Evolutionary conservation across 2,329 filamentous ascomycete species (phyloP).

Genomic region (Trichoderma sp.): DNA sequence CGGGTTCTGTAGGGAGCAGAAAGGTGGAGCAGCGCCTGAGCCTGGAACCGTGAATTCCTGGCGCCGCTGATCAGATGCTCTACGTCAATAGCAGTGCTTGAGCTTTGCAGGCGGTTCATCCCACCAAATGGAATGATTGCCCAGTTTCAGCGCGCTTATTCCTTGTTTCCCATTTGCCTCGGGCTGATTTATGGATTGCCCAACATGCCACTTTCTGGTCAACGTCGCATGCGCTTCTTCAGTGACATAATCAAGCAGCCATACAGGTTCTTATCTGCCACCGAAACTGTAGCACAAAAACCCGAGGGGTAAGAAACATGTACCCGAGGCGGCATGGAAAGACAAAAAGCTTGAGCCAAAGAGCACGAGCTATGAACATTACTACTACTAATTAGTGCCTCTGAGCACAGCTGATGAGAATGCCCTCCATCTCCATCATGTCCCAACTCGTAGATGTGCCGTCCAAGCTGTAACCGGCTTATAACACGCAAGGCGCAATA

Average conservation of each 20-base stretch:
- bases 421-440: neutral
- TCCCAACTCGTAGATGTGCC: neutral
- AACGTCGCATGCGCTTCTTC: neutral
- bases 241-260: neutral
- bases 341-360: neutral
- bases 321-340: neutral
- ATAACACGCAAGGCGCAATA: neutral
- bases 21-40: constrained; percentile 15
- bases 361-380: neutral
- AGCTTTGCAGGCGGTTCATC: constrained; percentile 6
- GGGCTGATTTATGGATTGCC: neutral
- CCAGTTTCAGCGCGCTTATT: neutral
- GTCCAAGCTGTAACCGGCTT: neutral
- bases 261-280: neutral
- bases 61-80: constrained; percentile 12
- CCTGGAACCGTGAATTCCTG: neutral
- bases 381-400: neutral
- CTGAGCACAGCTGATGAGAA: neutral
- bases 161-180: neutral
- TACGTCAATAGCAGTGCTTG: neutral
- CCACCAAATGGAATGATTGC: neutral
- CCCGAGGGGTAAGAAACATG: neutral
- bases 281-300: neutral
- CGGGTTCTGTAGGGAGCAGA: neutral
- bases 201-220: neutral